Base-by-base conservation (phyloP, 306 rosid species). In the Lathyrus aphaca region DNA sequence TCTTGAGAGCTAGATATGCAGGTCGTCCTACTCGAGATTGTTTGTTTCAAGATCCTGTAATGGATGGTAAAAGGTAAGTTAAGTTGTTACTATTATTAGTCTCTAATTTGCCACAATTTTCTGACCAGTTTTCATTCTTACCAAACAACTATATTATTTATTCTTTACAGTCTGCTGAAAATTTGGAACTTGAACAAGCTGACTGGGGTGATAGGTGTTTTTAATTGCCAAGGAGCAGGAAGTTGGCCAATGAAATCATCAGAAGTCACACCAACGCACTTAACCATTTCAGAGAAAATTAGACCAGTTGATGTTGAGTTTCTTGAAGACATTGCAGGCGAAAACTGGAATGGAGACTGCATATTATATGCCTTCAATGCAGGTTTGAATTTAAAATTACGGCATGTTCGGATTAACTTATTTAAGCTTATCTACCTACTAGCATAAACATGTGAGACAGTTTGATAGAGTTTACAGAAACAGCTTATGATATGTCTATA, bases 161-260 rank as follows among this genome's bases (percentile, higher is more conserved):
- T 27, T 64, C 25, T 64, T 30, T 78, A 61, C 85, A 89, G 89
- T 69, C 29, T 89, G 78, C 46, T 84, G 80, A 89, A 89, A 69
- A 83, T 89, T 62, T 86, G 96, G 92, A 89, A 84, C 82, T 46
- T 89, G 80, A 89, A 89, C 42, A 80, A 73, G 81, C 57, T 89
- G 14, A 61, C 82, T 1, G 96, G 96, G 57, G 77, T 86, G 37
- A 8, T 86, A 2, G 96, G 96, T 0, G 79, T 86, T 32, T 85
- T 86, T 15, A 89, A 89, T 68, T 89, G 92, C 87, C 96, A 89
- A 81, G 90, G 88, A 77, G 79, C 88, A 19, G 96, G 90, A 71
- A 54, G 64, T 66, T 89, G 90, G 96, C 90, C 86, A n/a, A 42
- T 83, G 64, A 82, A 74, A 77, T 12, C 87, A 44, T 71, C 29